These are phyloP conservation scores for Trichoderma sp. DNA, from an alignment of 2,329 filamentous ascomycete species.

Conservation along the genomic window DNA sequence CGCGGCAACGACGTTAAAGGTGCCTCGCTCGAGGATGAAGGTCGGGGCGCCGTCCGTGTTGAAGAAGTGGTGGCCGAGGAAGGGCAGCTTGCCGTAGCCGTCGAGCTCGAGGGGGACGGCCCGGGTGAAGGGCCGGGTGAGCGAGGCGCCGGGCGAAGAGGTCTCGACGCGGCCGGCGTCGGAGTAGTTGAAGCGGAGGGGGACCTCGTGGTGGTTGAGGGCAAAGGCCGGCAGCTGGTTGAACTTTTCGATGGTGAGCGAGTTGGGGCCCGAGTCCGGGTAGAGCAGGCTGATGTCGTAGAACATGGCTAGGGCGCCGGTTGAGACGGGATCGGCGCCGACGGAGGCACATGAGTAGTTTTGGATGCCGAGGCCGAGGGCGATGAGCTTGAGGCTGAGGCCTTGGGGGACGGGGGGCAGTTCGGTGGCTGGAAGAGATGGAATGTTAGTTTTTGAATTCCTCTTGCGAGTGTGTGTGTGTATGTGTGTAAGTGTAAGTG, in stretches of 20 bases:
- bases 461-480: too few species aligned
- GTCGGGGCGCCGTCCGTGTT: constrained; percentile 50
- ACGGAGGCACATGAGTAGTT: constrained; percentile 61
- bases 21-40: constrained; percentile 51
- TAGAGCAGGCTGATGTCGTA: constrained; percentile 56
- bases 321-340: constrained; percentile 36
- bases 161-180: constrained; percentile 29
- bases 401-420: constrained; percentile 42
- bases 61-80: constrained; percentile 68
- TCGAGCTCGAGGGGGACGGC: constrained; percentile 39
- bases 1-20: constrained; percentile 42
- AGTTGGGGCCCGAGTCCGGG: constrained; percentile 39
- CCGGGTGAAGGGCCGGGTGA: constrained; percentile 44
- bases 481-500: constrained; percentile 8
- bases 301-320: constrained; percentile 57
- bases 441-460: not conserved
- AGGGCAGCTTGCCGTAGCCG: constrained; percentile 37
- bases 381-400: constrained; percentile 50
- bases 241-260: constrained; percentile 41
- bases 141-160: constrained; percentile 40
- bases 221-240: constrained; percentile 38
- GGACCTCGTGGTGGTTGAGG: constrained; percentile 42
- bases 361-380: constrained; percentile 62
- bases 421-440: constrained; percentile 35
- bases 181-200: constrained; percentile 44